These are phyloP conservation scores for Eurotiales sp. DNA, from an alignment of 2,329 filamentous ascomycete species.

Conservation along the genomic window DNA sequence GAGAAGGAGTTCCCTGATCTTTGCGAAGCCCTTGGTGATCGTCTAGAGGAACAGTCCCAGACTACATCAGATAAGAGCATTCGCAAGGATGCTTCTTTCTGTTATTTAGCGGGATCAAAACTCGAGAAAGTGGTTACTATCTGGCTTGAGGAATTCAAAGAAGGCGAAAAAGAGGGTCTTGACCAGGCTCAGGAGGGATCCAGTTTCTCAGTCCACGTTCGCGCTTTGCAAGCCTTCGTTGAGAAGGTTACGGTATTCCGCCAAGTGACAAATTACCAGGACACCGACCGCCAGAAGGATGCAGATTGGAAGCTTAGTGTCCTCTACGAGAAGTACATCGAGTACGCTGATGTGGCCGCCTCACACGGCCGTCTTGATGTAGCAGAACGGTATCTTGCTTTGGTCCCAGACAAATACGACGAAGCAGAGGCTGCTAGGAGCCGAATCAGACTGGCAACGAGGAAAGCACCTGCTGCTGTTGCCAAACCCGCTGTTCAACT, in stretches of 20 bases:
- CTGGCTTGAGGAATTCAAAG: conserved; percentile 85
- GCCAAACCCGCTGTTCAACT: conserved; percentile 42
- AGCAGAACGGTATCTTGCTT: conserved; percentile 86
- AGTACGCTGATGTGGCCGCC: conserved; percentile 93
- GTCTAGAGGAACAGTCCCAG: conserved; percentile 67
- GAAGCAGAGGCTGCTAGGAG: conserved; percentile 83
- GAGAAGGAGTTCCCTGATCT: conserved; percentile 89
- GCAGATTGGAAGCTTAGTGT: conserved; percentile 84
- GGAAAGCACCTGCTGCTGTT: conserved; percentile 51
- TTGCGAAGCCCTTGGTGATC: conserved; percentile 90
- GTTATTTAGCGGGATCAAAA: conserved; percentile 92
- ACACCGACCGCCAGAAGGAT: conserved; percentile 65
- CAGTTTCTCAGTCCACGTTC: conserved; percentile 86
- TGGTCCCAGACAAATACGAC: conserved; percentile 78
- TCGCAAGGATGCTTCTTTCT: conserved; percentile 91
- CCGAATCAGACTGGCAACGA: conserved; percentile 78
- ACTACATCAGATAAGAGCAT: conserved; percentile 52
- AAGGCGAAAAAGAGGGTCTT: conserved; percentile 72
- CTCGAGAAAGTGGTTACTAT: conserved; percentile 95
- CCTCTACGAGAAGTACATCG: conserved; percentile 91
- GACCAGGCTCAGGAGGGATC: conserved; percentile 68
- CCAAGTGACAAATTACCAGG: conserved; percentile 85
- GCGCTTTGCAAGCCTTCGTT: conserved; percentile 85
- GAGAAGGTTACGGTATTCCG: conserved; percentile 98
- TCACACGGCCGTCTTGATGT: conserved; percentile 81